These are phyloP conservation scores for Nissolia schottii DNA, from an alignment of 306 rosid genomes.

Conservation along the genomic window DNA sequence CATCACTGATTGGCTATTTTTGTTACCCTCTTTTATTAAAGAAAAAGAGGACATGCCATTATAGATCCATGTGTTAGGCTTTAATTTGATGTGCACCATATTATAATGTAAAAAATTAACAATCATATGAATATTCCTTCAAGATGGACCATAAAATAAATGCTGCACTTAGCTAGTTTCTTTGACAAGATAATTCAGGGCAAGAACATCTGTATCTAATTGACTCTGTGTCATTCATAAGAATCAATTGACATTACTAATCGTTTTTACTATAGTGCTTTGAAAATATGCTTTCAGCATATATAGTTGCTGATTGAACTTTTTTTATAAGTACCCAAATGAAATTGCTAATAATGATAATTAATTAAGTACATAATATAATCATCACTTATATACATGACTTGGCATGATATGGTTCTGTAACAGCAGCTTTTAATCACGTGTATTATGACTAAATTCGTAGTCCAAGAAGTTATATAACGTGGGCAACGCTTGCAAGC, in stretches of 20 bases:
- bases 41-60: slow-evolving; percentile 33
- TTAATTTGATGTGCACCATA: slow-evolving; percentile 23
- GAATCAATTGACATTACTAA: not conserved
- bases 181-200: slow-evolving; percentile 25
- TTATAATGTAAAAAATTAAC: no score
- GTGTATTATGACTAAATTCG: not conserved
- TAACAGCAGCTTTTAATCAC: not conserved
- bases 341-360: not conserved
- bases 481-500: not conserved
- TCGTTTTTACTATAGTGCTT: not conserved
- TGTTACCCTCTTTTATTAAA: slow-evolving; percentile 26
- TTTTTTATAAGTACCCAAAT: not conserved
- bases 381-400: not conserved
- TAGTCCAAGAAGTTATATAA: not conserved
- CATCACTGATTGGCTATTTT: slow-evolving; percentile 33
- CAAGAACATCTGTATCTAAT: slow-evolving; percentile 21
- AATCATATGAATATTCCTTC: slow-evolving; percentile 30
- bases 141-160: not conserved
- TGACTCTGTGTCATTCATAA: slow-evolving; percentile 24
- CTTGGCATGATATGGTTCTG: not conserved
- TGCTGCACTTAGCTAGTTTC: slow-evolving; percentile 12
- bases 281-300: not conserved
- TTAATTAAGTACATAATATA: not conserved
- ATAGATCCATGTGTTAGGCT: slow-evolving; percentile 23
- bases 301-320: not conserved